These are phyloP conservation scores for Blastocystis sp. DNA, from an alignment of 352 stramenopile genomes.

Conservation along the genomic window DNA sequence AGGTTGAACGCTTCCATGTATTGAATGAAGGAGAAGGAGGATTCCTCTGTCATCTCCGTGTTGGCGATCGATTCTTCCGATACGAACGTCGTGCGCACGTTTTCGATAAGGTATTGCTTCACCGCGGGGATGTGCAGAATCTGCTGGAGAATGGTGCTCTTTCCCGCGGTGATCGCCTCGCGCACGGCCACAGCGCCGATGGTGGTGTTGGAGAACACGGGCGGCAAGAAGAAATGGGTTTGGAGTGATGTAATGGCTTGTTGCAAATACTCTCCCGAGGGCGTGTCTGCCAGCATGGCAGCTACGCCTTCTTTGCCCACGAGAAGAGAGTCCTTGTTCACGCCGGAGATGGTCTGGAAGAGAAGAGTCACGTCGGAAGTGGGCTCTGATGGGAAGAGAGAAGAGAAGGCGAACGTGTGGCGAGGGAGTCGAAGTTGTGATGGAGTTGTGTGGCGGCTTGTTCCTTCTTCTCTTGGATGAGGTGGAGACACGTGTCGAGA, in stretches of 20 bases:
- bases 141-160: constrained; percentile 29
- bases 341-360: neutral
- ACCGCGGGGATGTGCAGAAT: constrained; percentile 8
- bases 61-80: constrained; percentile 4
- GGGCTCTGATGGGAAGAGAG: neutral
- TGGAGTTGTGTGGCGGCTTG: neutral
- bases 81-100: neutral
- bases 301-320: neutral
- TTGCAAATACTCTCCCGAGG: neutral
- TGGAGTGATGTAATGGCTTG: neutral
- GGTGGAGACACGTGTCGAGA: neutral
- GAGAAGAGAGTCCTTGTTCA: neutral
- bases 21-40: neutral
- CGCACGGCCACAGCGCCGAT: constrained; percentile 18
- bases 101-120: neutral
- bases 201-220: constrained; percentile 61
- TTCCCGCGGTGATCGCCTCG: constrained; percentile 2
- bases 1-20: constrained; percentile 15
- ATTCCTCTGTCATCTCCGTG: neutral
- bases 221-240: constrained; percentile 26
- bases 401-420: neutral
- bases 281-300: neutral
- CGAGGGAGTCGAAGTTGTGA: neutral
- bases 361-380: neutral
- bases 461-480: neutral